Evolutionary conservation across 2,329 filamentous ascomycete species (phyloP).

Genomic region (Macroventuria anomochaeta): DNA sequence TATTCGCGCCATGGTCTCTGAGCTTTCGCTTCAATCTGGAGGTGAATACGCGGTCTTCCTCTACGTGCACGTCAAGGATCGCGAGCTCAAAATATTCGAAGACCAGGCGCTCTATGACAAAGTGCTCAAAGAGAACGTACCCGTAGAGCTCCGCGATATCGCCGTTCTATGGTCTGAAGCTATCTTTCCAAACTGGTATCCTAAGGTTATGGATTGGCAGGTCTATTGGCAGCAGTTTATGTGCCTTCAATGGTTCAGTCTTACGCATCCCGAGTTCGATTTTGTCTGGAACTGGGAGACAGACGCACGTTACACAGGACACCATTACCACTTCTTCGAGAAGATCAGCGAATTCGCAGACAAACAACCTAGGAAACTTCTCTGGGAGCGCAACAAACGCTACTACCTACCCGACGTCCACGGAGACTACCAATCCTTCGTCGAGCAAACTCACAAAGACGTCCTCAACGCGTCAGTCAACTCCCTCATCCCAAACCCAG

Average conservation of each 20-base stretch:
- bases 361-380: constrained; percentile 62
- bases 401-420: constrained; percentile 63
- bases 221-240: constrained; percentile 68
- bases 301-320: constrained; percentile 78
- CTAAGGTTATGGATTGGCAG: constrained; percentile 56
- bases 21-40: constrained; percentile 54
- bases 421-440: constrained; percentile 57
- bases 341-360: constrained; percentile 64
- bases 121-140: constrained; percentile 68
- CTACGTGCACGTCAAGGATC: constrained; percentile 60
- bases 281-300: constrained; percentile 88
- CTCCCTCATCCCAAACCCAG: constrained; percentile 60
- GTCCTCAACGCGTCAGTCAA: constrained; percentile 49
- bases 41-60: constrained; percentile 58
- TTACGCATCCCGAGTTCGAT: constrained; percentile 79
- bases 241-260: constrained; percentile 76
- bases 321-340: constrained; percentile 80
- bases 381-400: constrained; percentile 65
- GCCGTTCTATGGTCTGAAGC: constrained; percentile 75
- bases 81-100: constrained; percentile 64
- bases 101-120: constrained; percentile 64
- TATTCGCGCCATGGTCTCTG: constrained; percentile 55
- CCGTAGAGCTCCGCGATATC: constrained; percentile 72
- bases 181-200: constrained; percentile 57
- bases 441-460: constrained; percentile 51